Evolutionary conservation across 805 yeast genomes (phyloP), one percentile per base, ranked within the genome.

Genomic region (Wickerhamiella bombiphila): DNA sequence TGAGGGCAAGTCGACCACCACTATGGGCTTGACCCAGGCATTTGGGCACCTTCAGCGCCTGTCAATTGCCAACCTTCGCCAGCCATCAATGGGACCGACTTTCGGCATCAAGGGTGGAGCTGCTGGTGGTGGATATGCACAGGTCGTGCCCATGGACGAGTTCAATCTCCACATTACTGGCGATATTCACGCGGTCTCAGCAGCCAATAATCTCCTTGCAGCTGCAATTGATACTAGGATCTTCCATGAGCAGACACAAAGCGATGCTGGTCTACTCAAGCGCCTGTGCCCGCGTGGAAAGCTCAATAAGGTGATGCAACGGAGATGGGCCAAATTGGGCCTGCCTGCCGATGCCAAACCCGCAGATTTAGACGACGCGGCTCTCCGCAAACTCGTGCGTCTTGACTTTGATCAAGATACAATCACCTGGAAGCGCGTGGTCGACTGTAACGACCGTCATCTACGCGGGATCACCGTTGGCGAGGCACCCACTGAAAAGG

Each of bases 21-120:
- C 97, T 31, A 78, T 88, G 57, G 97, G 97, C 31, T 69, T 88
- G 45, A 91, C 91, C 16, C 97, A 91, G 61, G 93, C 98, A 4
- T 65, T 88, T 39, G 94, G 94, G 42, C 93, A 83, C 54, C 66
- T 86, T 49, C 72, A 76, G 36, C 74, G 72, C 58, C 76, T 76
- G 42, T 76, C 93, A 29, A 73, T 88, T 58, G 98, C 97, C 40
- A 86, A 82, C 54, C 94, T 88, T 39, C 77, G 98, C 59, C 98
- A 88, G 60, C 97, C 98, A 19, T 80, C 93, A 9, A 85, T 88
- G 95, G 98, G 97, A 31, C 98, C 98, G 39, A 88, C 97, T 14
- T 88, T 88, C 53, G 98, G 98, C 60, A 86, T 88, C 52, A 88
- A 88, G 65, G 98, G 98, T 56, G 97, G 97, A 60, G 98, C 98